Evolutionary conservation across 1,284 basidiomycete genomes (phyloP), one percentile per base, ranked within the genome.

Genomic region (Tylopilus sp.): DNA sequence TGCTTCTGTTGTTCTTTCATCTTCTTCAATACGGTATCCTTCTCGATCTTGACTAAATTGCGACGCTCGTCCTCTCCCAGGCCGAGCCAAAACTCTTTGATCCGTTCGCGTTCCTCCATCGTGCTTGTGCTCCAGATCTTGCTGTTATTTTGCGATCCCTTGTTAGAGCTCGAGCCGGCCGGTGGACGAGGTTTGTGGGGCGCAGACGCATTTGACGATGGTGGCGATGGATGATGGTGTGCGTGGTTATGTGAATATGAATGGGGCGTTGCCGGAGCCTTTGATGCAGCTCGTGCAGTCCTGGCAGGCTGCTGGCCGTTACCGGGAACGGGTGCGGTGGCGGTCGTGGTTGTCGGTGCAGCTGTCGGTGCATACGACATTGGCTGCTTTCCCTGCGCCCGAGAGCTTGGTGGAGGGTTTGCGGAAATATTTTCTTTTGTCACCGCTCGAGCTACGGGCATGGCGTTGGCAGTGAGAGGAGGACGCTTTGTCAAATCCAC

Each of bases 1-100:
- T 97, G 93, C 66, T 91, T 92, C 79, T 97, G 94, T 76, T 97
- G 93, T 70, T 97, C 96, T 77, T 97, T 97, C 93, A 99, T 98
- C 82, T 97, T 97, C 69, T 82, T 84, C 54, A 98, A 74, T 25
- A 99, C 95, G 13, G 92, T 92, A 68, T 98, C 93, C 74, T 98
- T 97, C 76, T 99, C 96, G 60, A 97, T 84, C 75, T 92, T 89
- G 66, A 99, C 90, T 50, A 99, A 80, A 68, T 84, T 87, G 57
- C 90, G 75, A 37, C 97, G 82, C 66, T 98, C 94, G 44, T 87
- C 82, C 72, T 97, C 92, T 41, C 81, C 81, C 10, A 99, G 78
- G 6, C 81, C 85, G 23, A 97, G 82, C 96, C 96, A 99, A 72
- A 98, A 99, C 64, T 94, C 89, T 67, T 95, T 94, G 71, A 99